These are phyloP conservation scores for Phytophthora macrochlamydospora DNA, from an alignment of 352 stramenopile species.

Conservation along the genomic window DNA sequence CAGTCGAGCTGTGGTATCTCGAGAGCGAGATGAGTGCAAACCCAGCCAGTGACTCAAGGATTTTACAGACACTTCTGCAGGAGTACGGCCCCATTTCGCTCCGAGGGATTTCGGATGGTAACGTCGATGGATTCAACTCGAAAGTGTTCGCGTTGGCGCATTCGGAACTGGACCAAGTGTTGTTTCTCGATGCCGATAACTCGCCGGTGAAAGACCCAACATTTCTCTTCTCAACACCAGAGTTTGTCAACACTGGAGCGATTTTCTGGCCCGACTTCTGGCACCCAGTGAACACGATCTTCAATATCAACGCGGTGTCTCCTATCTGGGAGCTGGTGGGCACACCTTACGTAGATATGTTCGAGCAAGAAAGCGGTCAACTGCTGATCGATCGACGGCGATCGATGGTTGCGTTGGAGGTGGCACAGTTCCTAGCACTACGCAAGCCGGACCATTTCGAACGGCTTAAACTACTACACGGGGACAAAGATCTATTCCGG, in stretches of 20 bases:
- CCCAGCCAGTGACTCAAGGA: conserved; percentile 12
- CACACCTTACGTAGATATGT: conserved; percentile 54
- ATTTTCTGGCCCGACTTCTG: conserved; percentile 78
- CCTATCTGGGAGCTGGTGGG: conserved; percentile 60
- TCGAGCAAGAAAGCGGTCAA: conserved; percentile 69
- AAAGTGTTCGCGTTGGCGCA: conserved; percentile 53
- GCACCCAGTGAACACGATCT: conserved; percentile 59
- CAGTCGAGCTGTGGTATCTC: conserved; percentile 58
- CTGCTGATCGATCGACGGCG: conserved; percentile 49
- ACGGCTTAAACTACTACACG: conserved; percentile 43
- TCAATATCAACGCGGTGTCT: conserved; percentile 56
- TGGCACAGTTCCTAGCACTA: conserved; percentile 45
- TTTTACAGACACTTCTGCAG: conserved; percentile 27
- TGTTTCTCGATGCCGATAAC: conserved; percentile 69
- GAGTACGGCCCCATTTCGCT: conserved; percentile 35
- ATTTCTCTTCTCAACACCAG: conserved; percentile 47
- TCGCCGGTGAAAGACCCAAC: conserved; percentile 48
- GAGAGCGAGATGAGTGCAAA: conserved; percentile 34
- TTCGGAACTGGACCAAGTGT: conserved; percentile 42
- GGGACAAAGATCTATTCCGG: conserved; percentile 62
- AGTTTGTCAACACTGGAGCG: conserved; percentile 42
- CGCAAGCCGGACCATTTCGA: conserved; percentile 36
- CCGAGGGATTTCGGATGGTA: conserved; percentile 19
- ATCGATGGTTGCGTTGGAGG: conserved; percentile 26
- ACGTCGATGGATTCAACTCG: conserved; percentile 50